A percentile compares a stretch with the other conserved stretches of the same genome.
Evolutionary conservation across 768 basidiomycete genomes (phyloP).

Genomic region (Suillus fuscotomentosus): DNA sequence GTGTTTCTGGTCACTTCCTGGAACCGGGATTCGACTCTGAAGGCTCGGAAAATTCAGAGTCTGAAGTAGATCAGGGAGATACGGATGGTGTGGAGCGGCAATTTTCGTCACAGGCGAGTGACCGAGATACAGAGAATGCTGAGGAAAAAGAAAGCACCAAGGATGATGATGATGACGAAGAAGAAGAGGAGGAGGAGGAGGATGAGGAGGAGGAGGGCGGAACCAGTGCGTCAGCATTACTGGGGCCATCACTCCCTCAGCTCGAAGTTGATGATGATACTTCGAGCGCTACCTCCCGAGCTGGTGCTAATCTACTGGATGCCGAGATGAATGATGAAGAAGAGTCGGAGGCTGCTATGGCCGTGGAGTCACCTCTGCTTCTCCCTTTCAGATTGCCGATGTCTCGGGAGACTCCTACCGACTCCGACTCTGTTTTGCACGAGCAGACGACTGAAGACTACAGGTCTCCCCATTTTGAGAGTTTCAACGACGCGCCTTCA

Average conservation of each 20-base stretch:
- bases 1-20: conserved; percentile 32
- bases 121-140: not conserved
- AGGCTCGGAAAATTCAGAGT: conserved; percentile 28
- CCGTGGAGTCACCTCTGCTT: not conserved
- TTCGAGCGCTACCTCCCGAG: not conserved
- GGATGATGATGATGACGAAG: conserved; percentile 29
- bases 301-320: not conserved
- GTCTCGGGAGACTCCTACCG: not conserved
- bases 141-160: conserved; percentile 2
- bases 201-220: conserved; percentile 31
- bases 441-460: conserved; percentile 4
- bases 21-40: conserved; percentile 21
- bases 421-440: not conserved
- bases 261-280: conserved; percentile 15
- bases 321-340: not conserved
- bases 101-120: conserved; percentile 2
- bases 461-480: conserved; percentile 3
- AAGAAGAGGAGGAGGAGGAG: conserved; percentile 16
- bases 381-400: not conserved
- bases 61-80: conserved; percentile 7
- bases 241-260: conserved; percentile 14
- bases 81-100: conserved; percentile 6
- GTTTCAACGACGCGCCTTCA: not conserved
- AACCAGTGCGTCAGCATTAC: conserved; percentile 26
- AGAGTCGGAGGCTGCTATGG: not conserved